A percentile compares a stretch with the other conserved stretches of the same genome.
These are phyloP conservation scores for Pseudonitzschia multiseries DNA, from an alignment of 108 stramenopile genomes.

Conservation along the genomic window DNA sequence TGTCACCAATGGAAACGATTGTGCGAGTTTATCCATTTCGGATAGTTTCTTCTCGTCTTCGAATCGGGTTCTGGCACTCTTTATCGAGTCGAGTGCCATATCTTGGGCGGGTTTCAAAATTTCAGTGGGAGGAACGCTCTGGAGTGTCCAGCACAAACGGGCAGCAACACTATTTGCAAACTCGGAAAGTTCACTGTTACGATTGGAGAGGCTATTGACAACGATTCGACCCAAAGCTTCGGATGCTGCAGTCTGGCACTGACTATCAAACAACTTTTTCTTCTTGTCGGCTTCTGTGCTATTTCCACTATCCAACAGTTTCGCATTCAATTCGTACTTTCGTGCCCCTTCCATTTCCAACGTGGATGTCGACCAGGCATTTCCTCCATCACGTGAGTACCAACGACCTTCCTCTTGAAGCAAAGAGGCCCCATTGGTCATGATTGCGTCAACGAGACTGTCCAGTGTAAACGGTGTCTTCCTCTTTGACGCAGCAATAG, in stretches of 20 bases:
- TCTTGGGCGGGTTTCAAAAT: constrained; percentile 44
- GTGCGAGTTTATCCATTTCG: constrained; percentile 39
- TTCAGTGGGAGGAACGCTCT: constrained; percentile 39
- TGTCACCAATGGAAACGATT: constrained; percentile 68
- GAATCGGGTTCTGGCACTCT: constrained; percentile 31
- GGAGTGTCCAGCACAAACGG: constrained; percentile 73
- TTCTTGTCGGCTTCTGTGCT: constrained; percentile 10
- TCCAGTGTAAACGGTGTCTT: constrained; percentile 64
- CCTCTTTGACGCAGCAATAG: constrained; percentile 31
- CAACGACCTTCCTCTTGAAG: constrained; percentile 76
- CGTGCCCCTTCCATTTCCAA: constrained; percentile 14
- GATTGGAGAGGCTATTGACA: constrained; percentile 38
- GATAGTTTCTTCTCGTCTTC: constrained; percentile 27
- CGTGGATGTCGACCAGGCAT: constrained; percentile 51
- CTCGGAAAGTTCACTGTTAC: constrained; percentile 48
- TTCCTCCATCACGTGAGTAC: constrained; percentile 86
- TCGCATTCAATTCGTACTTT: constrained; percentile 22
- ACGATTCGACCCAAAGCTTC: constrained; percentile 77
- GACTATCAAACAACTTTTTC: constrained; percentile 55
- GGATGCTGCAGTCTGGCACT: constrained; percentile 70
- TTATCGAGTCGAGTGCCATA: constrained; percentile 54
- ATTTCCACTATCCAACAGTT: constrained; percentile 8
- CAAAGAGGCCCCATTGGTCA: constrained; percentile 85
- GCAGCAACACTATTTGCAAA: constrained; percentile 68
- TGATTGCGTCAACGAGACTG: constrained; percentile 78